phyloP scores from a whole-genome alignment of 345 rosid genomes.

The Clarkia xantiana region DNA sequence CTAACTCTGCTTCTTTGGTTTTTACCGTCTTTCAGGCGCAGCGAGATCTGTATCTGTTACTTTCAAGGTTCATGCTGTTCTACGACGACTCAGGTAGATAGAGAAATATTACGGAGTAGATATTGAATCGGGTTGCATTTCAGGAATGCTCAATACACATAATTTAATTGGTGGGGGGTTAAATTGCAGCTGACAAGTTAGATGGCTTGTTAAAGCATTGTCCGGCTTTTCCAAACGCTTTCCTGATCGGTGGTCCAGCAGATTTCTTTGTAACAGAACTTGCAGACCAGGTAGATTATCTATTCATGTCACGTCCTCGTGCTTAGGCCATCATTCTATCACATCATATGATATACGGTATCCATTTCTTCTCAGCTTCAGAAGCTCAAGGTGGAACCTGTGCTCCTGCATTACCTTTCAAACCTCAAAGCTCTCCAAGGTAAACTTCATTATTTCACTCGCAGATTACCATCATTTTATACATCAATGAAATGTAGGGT shows the following conservation, averaged over 20 bases:
- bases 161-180: too few relatives aligned
- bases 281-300: conserved; percentile 71
- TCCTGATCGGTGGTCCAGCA: conserved; percentile 75
- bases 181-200: conserved; percentile 56
- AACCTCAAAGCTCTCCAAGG: conserved; percentile 76
- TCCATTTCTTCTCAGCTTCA: conserved; percentile 46
- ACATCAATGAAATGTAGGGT: too few relatives aligned
- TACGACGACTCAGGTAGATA: conserved; percentile 57
- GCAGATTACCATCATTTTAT: not conserved
- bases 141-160: too few relatives aligned
- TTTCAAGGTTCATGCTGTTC: conserved; percentile 82
- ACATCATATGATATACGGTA: not conserved
- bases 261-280: conserved; percentile 90
- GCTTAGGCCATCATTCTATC: not conserved
- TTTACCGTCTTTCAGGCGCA: conserved; percentile 44
- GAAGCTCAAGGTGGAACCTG: conserved; percentile 96
- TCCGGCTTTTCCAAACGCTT: conserved; percentile 74
- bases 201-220: conserved; percentile 57
- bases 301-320: too few relatives aligned
- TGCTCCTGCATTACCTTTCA: conserved; percentile 73
- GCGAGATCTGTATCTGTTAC: conserved; percentile 65
- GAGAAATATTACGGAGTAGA: not conserved
- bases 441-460: conserved; percentile 12
- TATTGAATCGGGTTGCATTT: not conserved
- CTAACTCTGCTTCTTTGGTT: not conserved